A percentile compares a stretch with the other conserved stretches of the same genome.
phyloP scores from a whole-genome alignment of 257 asterid genomes.

The Salvia rosmarinus region DNA sequence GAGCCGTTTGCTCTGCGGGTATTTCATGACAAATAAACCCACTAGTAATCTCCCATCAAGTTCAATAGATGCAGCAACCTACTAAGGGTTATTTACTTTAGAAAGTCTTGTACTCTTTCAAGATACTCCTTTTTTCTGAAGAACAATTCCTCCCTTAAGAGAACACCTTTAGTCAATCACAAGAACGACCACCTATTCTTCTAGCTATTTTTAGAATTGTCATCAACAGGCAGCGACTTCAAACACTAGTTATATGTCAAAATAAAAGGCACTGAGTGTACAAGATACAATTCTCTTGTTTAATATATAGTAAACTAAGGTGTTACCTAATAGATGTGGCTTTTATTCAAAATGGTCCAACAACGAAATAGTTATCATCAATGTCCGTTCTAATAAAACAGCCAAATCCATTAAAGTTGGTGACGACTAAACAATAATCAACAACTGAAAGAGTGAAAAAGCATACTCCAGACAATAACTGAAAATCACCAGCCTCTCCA shows the following conservation, averaged over 20 bases:
- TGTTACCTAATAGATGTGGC: neutral
- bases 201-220: neutral
- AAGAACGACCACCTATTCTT: neutral
- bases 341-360: neutral
- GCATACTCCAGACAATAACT: neutral
- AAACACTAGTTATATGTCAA: neutral
- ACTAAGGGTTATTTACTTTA: neutral
- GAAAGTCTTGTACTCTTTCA: neutral
- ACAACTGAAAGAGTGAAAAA: neutral
- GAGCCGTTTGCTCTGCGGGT: neutral
- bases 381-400: constrained; percentile 12
- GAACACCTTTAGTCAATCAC: neutral
- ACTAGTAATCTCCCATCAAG: neutral
- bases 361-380: neutral
- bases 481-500: neutral
- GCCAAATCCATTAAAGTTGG: constrained; percentile 1
- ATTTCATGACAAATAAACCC: neutral
- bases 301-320: neutral
- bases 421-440: neutral
- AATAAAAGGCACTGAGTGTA: neutral
- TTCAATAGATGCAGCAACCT: constrained; percentile 28
- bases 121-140: neutral
- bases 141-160: neutral
- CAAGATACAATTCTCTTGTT: neutral
- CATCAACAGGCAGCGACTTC: neutral